These are phyloP conservation scores for Trametes versicolor DNA, from an alignment of 1,284 basidiomycete species.

Conservation along the genomic window DNA sequence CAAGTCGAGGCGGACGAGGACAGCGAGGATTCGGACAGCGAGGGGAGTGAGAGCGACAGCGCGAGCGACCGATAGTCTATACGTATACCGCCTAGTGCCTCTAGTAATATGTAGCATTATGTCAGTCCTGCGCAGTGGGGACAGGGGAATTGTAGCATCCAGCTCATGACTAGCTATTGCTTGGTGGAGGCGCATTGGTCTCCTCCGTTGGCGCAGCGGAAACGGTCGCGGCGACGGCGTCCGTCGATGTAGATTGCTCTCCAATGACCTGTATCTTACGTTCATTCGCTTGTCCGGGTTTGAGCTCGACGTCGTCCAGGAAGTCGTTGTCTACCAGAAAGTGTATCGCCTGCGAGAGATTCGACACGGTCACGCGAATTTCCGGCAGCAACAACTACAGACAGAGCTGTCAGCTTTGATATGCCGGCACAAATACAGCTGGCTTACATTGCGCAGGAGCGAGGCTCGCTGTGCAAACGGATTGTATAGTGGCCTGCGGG, in stretches of 20 bases:
- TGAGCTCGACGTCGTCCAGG: constrained; percentile 83
- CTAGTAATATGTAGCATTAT: constrained; percentile 34
- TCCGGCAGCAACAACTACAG: constrained; percentile 85
- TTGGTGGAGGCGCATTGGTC: not conserved
- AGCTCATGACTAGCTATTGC: constrained; percentile 20
- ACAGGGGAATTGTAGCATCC: constrained; percentile 29
- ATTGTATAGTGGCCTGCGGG: constrained; percentile 65
- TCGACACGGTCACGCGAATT: constrained; percentile 90
- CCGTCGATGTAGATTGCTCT: constrained; percentile 33
- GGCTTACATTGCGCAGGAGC: constrained; percentile 78
- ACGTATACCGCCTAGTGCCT: constrained; percentile 30
- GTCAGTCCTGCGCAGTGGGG: not conserved
- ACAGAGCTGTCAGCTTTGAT: not conserved
- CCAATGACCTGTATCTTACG: constrained; percentile 71
- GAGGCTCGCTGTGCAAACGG: constrained; percentile 75
- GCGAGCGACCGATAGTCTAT: constrained; percentile 36
- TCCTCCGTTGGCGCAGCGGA: not conserved
- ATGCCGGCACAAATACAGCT: not conserved
- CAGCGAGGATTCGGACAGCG: constrained; percentile 40
- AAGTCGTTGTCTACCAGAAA: constrained; percentile 96
- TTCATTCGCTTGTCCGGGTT: constrained; percentile 81
- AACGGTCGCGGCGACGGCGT: not conserved
- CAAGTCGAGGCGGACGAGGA: constrained; percentile 64
- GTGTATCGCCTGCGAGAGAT: constrained; percentile 92
- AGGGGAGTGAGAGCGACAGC: constrained; percentile 46